Conservation (phyloP, 345 rosid genomes). For the Adansonia digitata region DNA sequence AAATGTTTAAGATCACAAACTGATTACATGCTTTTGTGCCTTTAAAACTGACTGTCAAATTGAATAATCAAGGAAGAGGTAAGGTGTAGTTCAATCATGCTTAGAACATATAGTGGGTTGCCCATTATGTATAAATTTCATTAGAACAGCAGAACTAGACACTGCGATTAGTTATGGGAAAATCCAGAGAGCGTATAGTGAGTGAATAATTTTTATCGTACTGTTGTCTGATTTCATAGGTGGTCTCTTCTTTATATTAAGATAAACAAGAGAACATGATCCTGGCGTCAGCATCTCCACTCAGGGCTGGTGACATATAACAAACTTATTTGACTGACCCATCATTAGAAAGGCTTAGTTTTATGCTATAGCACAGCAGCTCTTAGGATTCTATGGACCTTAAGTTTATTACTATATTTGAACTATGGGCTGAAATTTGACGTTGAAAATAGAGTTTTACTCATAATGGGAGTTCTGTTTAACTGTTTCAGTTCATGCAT, state of each 20-base stretch:
- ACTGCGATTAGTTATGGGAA: neutral
- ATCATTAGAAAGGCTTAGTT: neutral
- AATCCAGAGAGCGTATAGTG: neutral
- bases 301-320: neutral
- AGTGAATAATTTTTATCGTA: neutral
- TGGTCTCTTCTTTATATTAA: neutral
- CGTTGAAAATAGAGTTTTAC: neutral
- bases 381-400: neutral
- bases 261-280: neutral
- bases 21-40: neutral
- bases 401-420: neutral
- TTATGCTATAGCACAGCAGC: neutral
- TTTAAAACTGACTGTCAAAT: neutral
- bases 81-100: conserved; percentile 1
- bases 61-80: neutral
- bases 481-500: neutral
- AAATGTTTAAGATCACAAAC: neutral
- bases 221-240: neutral
- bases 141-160: neutral
- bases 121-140: neutral
- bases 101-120: neutral
- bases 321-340: neutral
- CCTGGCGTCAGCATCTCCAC: neutral
- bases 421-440: neutral
- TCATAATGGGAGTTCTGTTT: neutral